Base-by-base conservation (phyloP, 805 yeast genomes). In the Teunomyces atbi region DNA sequence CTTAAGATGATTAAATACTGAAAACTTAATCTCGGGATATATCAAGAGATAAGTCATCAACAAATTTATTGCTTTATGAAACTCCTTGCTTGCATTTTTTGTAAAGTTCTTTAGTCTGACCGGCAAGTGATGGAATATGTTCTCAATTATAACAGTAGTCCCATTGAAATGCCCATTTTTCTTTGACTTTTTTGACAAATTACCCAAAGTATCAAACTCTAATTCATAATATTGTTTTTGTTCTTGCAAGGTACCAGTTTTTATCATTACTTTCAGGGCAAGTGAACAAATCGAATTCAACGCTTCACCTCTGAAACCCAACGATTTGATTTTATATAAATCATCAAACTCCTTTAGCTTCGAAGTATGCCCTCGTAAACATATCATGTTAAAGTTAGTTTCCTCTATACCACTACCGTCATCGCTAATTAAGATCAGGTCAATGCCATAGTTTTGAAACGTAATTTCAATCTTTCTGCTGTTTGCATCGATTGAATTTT, bases 291-390 rank as follows among this genome's bases (percentile, higher is more conserved):
- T 57, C 0, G 92, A 84, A 52, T 86, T 81, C 58, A 87, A 68
- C 0, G 94, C 94, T 61, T 87, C 94, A 21, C 95, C 95, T 63
- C 95, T 72, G 56, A 87, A 87, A 0, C 95, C 95, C 26, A 84
- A 65, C 0, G 91, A 82, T 4, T 56, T 52, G 3, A 85, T 79
- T 5, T 42, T 13, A 13, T 56, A 46, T 30, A 86, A 65, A 51
- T 82, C 87, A 27, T 81, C 81, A 59, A 84, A 86, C 1, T 57
- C 54, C 0, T 62, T 42, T 8, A 87, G 62, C 55, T 87, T 87
- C 0, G 92, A 86, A 0, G 95, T 87, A 55, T 78, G 74, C 55
- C 84, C 83, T 51, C 83, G 82, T 45, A 76, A 52, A 35, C 89
- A 86, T 1, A 87, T 58, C 6, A 62, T 57, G 5, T 64, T 74